These are phyloP conservation scores for Sporothrix humicola DNA, from an alignment of 2,329 filamentous ascomycete species.

Conservation along the genomic window DNA sequence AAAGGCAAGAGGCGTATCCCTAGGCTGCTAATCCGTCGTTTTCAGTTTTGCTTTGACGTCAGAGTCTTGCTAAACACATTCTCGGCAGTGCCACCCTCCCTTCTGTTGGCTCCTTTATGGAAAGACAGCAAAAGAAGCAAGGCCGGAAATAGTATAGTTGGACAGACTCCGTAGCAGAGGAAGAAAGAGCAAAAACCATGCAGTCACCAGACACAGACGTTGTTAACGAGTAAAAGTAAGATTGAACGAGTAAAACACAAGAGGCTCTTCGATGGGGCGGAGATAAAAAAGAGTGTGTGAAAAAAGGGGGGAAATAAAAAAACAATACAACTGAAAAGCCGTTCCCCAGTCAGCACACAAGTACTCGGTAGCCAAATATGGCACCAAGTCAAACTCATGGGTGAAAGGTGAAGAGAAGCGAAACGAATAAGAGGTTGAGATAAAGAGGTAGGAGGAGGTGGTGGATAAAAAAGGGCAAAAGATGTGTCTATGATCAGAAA, in stretches of 20 bases:
- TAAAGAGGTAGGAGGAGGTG: not conserved
- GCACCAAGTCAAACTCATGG: not conserved
- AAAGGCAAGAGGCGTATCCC: not conserved
- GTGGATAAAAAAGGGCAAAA: constrained; percentile 4
- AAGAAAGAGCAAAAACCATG: not conserved
- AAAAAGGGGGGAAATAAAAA: constrained; percentile 18
- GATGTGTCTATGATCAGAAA: constrained; percentile 33
- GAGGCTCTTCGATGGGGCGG: not conserved
- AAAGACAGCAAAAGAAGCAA: too few species aligned
- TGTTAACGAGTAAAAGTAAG: not conserved
- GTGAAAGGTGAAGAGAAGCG: not conserved
- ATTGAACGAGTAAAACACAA: constrained; percentile 4
- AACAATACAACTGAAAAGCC: constrained; percentile 15
- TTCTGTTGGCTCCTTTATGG: too few species aligned
- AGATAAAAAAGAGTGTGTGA: not conserved
- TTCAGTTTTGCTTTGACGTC: not conserved
- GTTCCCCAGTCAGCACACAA: not conserved
- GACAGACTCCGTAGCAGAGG: too few species aligned
- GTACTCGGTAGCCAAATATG: not conserved
- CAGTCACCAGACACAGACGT: too few species aligned
- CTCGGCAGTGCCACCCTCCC: too few species aligned
- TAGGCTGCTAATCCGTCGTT: not conserved
- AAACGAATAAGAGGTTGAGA: constrained; percentile 5
- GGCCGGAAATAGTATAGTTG: too few species aligned
- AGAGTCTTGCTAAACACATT: not conserved